Conservation (phyloP, 78 protist species). For the Salpingoeca rosetta region DNA sequence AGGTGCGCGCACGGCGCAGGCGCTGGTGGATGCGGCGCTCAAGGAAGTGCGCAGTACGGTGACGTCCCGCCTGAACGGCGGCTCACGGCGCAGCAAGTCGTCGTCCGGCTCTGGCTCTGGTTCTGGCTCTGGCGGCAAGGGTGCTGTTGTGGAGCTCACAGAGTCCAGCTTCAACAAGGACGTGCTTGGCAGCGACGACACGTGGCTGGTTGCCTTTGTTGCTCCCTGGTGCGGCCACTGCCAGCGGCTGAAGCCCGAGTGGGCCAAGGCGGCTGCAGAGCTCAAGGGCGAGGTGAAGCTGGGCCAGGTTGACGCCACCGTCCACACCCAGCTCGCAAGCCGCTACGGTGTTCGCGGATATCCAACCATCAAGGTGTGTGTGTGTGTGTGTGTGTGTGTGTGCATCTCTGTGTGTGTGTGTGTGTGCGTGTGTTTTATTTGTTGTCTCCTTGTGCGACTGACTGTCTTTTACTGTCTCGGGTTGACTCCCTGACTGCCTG, state of each 20-base stretch:
- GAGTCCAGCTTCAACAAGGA: neutral
- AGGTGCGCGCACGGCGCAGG: neutral
- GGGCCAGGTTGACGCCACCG: constrained; percentile 25
- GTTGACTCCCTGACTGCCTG: no score
- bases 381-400: no score
- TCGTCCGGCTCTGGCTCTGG: neutral
- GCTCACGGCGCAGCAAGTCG: no score
- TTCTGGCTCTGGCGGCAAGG: neutral
- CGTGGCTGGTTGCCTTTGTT: neutral
- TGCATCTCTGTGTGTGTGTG: no score
- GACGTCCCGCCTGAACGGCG: neutral
- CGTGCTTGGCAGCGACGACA: neutral
- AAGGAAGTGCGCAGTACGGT: neutral
- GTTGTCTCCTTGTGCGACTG: no score
- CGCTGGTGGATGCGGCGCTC: neutral
- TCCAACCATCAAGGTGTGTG: constrained; percentile 24
- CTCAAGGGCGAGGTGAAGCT: constrained; percentile 20
- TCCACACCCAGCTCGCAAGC: neutral
- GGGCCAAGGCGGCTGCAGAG: constrained; percentile 6
- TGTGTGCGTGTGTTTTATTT: no score
- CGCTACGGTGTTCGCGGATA: constrained; percentile 21
- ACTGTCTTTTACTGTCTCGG: no score
- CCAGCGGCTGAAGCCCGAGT: constrained; percentile 23
- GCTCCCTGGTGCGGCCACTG: constrained; percentile 41
- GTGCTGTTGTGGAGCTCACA: neutral